phyloP scores from a whole-genome alignment of 2,329 filamentous ascomycete genomes.

The Scedosporium apiospermum region DNA sequence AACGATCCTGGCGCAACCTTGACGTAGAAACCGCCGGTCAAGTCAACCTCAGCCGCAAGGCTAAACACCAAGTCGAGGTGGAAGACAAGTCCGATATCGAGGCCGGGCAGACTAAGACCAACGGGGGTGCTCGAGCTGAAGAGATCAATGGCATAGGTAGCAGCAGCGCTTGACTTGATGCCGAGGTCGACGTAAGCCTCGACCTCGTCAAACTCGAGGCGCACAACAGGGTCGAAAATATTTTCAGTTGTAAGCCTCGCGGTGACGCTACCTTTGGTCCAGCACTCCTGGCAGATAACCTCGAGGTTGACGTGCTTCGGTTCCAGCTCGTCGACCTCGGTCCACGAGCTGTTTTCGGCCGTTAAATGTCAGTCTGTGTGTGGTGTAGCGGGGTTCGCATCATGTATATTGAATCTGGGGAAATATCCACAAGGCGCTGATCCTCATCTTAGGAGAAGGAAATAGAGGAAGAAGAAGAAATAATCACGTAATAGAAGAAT shows the following conservation, averaged over 20 bases:
- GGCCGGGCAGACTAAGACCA: constrained; percentile 29
- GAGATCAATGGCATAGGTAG: constrained; percentile 41
- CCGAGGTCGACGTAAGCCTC: constrained; percentile 43
- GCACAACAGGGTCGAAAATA: constrained; percentile 27
- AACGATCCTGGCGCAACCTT: constrained; percentile 35
- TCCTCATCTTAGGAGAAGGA: not conserved
- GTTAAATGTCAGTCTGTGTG: not conserved
- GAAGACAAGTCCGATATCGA: constrained; percentile 36
- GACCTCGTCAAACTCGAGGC: constrained; percentile 37
- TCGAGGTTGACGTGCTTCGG: constrained; percentile 13
- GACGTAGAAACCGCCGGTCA: constrained; percentile 43
- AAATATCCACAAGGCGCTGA: too few relatives aligned
- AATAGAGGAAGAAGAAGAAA: not conserved
- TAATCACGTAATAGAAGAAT: too few relatives aligned
- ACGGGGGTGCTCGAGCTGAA: constrained; percentile 33
- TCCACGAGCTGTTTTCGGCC: not conserved
- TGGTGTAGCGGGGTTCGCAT: not conserved
- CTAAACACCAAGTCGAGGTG: constrained; percentile 42
- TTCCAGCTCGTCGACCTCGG: not conserved
- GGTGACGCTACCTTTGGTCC: constrained; percentile 37
- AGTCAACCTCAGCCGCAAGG: constrained; percentile 36
- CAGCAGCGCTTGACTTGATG: constrained; percentile 30
- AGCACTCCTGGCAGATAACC: constrained; percentile 37
- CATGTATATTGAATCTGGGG: too few relatives aligned
- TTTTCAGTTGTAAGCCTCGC: constrained; percentile 32